Evolutionary conservation across 2,329 filamentous ascomycete species (phyloP).

Genomic region (Nannizziopsis barbatae): DNA sequence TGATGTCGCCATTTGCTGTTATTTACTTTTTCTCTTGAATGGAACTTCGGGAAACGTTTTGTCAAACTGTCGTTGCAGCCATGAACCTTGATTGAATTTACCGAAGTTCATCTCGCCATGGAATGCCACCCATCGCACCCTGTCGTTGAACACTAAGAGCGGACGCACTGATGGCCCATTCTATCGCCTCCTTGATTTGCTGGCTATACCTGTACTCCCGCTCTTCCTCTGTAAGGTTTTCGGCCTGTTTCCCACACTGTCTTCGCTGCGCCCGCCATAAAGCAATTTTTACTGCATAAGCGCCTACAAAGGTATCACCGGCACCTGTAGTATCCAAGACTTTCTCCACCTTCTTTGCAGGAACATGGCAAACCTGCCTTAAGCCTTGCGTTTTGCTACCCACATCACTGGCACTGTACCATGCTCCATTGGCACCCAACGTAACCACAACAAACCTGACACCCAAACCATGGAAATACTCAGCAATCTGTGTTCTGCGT

Average conservation of each 20-base stretch:
- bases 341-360: constrained; percentile 54
- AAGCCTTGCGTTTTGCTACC: constrained; percentile 32
- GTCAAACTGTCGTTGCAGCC: too few relatives aligned
- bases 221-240: constrained; percentile 26
- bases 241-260: constrained; percentile 43
- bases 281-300: constrained; percentile 66
- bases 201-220: constrained; percentile 29
- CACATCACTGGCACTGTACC: constrained; percentile 45
- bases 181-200: constrained; percentile 38
- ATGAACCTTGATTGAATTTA: neutral
- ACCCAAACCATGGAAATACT: constrained; percentile 55
- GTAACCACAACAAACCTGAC: constrained; percentile 74
- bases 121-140: constrained; percentile 41
- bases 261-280: constrained; percentile 34
- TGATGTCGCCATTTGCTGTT: too few relatives aligned
- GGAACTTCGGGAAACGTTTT: too few relatives aligned
- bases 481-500: constrained; percentile 44
- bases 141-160: constrained; percentile 36
- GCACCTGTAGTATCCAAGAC: constrained; percentile 92
- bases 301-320: constrained; percentile 87
- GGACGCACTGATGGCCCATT: constrained; percentile 34
- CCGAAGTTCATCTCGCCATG: constrained; percentile 36
- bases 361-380: constrained; percentile 36
- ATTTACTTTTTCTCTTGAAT: too few relatives aligned
- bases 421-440: constrained; percentile 68